Evolutionary conservation across 257 asterid genomes (phyloP).

Genomic region (Rhazya stricta): DNA sequence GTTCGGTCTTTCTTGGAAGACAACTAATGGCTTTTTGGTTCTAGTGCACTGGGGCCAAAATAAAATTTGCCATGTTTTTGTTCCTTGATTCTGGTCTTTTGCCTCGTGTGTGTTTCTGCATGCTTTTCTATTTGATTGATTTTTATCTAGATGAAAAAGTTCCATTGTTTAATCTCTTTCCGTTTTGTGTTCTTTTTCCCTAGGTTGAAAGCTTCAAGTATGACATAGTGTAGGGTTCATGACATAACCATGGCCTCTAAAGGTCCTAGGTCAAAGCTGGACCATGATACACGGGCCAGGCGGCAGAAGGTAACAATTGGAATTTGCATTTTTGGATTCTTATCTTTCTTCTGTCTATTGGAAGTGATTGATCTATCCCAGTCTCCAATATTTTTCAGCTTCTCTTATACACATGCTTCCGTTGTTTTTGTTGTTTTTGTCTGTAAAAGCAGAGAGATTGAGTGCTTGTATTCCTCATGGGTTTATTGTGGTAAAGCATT

Average conservation of each 20-base stretch:
- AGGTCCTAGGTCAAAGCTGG: slow-evolving; percentile 93
- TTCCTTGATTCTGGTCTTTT: neutral
- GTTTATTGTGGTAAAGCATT: neutral
- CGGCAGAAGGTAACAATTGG: slow-evolving; percentile 69
- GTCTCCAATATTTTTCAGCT: neutral
- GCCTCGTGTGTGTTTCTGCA: neutral
- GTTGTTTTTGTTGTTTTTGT: neutral
- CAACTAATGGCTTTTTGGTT: neutral
- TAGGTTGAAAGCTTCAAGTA: slow-evolving; percentile 26
- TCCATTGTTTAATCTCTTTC: neutral
- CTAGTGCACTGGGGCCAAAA: neutral
- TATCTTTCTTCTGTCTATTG: neutral
- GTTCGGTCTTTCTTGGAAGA: neutral
- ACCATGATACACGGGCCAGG: slow-evolving; percentile 86
- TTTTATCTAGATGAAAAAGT: neutral
- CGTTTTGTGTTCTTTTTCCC: neutral
- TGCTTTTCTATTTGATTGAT: neutral
- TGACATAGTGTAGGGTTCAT: slow-evolving; percentile 44
- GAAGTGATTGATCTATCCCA: neutral
- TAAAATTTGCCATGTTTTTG: neutral
- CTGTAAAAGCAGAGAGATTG: neutral
- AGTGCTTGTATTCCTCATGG: neutral
- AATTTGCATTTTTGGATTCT: slow-evolving; percentile 13
- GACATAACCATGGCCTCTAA: slow-evolving; percentile 84
- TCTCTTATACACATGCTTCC: neutral